Percentiles rank a stretch among this genome's conserved stretches.
phyloP scores from a whole-genome alignment of 148 eudicot species.

The Chenopodium formosanum region DNA sequence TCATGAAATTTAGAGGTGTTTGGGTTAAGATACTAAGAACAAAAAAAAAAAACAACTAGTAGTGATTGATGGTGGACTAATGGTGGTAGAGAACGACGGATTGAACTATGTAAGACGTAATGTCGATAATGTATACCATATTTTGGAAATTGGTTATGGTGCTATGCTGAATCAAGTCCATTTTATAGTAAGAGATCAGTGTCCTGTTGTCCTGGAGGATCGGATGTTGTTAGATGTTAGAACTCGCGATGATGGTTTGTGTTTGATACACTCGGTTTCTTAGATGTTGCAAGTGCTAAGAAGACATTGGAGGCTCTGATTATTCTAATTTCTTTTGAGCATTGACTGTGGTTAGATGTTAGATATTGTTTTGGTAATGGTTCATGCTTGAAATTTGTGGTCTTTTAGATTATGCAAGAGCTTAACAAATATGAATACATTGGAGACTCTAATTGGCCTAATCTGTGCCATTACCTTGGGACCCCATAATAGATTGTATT shows the following conservation, averaged over 20 bases:
- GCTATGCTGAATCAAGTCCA: background rate
- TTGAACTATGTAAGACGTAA: background rate
- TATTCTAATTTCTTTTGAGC: background rate
- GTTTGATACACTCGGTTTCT: background rate
- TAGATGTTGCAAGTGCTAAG: no score
- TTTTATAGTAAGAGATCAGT: no score
- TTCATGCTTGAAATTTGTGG: background rate
- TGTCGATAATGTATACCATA: no score
- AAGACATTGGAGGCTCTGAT: no score
- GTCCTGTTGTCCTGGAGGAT: background rate
- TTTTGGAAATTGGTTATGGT: background rate
- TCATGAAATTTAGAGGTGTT: background rate
- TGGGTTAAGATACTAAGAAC: background rate
- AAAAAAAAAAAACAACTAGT: background rate
- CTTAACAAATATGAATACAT: no score
- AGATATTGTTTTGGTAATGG: background rate
- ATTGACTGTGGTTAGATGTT: background rate
- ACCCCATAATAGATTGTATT: no score
- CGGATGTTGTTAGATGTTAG: no score
- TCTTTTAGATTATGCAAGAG: no score
- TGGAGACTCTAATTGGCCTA: no score
- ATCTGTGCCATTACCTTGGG: no score
- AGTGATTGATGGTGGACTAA: background rate
- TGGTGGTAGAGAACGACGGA: background rate
- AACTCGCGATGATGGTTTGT: background rate